phyloP scores from a whole-genome alignment of 2,329 filamentous ascomycete genomes.

The Boeremia lycopersici region DNA sequence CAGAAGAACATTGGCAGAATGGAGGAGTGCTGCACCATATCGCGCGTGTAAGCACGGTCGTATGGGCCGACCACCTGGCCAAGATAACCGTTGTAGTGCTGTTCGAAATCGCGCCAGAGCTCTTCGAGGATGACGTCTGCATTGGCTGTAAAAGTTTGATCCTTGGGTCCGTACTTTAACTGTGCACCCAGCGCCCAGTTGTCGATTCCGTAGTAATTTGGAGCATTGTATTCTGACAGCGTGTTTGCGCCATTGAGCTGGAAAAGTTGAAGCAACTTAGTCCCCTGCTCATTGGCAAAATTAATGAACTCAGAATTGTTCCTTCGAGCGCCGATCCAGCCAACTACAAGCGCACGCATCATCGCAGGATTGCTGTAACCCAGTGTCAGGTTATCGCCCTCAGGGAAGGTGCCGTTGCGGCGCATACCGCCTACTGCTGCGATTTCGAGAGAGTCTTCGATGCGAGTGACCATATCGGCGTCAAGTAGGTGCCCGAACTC shows the following conservation, averaged over 20 bases:
- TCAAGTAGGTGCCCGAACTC: constrained; percentile 45
- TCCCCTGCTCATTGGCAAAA: constrained; percentile 48
- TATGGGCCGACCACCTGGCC: constrained; percentile 47
- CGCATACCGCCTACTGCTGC: constrained; percentile 15
- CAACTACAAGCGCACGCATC: constrained; percentile 50
- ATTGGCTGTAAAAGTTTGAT: constrained; percentile 30
- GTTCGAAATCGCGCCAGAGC: constrained; percentile 46
- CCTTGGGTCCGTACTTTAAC: constrained; percentile 46
- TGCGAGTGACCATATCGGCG: constrained; percentile 5
- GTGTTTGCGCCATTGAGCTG: constrained; percentile 32
- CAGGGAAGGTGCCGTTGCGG: constrained; percentile 12
- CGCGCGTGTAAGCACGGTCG: constrained; percentile 48
- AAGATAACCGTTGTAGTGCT: constrained; percentile 47
- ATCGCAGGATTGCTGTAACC: constrained; percentile 51
- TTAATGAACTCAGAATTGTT: constrained; percentile 46
- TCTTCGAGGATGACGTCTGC: constrained; percentile 24
- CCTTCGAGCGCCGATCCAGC: constrained; percentile 51
- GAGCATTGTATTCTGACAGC: constrained; percentile 51
- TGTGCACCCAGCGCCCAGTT: constrained; percentile 50
- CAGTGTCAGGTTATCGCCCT: constrained; percentile 12
- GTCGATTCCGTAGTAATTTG: constrained; percentile 53
- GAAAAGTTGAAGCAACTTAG: constrained; percentile 30
- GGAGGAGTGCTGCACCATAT: constrained; percentile 30
- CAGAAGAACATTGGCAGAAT: constrained; percentile 18
- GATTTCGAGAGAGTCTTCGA: constrained; percentile 13